Evolutionary conservation across 352 stramenopile genomes (phyloP).

Genomic region (Phytopythium kandeliae): DNA sequence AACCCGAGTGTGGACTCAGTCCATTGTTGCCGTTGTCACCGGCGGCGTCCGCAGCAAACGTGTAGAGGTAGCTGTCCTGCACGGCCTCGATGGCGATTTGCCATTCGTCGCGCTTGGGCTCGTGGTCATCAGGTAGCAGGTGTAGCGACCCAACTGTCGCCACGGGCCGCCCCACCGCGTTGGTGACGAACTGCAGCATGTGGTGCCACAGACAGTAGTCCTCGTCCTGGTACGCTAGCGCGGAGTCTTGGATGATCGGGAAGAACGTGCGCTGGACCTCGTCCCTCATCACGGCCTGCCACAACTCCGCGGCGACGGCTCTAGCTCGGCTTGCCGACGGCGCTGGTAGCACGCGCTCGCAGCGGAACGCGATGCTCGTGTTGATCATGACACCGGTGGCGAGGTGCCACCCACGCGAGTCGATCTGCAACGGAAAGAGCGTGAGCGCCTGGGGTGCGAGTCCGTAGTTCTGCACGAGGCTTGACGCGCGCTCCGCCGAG

Average conservation of each 20-base stretch:
- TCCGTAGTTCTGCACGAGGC: slow-evolving; percentile 28
- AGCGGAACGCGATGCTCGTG: slow-evolving; percentile 40
- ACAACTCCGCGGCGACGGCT: slow-evolving; percentile 38
- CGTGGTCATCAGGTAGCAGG: slow-evolving; percentile 10
- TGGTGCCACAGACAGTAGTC: slow-evolving; percentile 26
- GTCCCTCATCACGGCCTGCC: slow-evolving; percentile 43
- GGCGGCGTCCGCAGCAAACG: slow-evolving; percentile 26
- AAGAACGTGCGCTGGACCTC: slow-evolving; percentile 62
- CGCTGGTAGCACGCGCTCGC: slow-evolving; percentile 24
- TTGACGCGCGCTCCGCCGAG: slow-evolving; percentile 25
- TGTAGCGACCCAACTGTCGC: slow-evolving; percentile 44
- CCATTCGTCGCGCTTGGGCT: slow-evolving; percentile 20
- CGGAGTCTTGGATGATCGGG: slow-evolving; percentile 44
- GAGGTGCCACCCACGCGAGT: slow-evolving; percentile 42
- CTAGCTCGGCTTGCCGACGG: slow-evolving; percentile 8
- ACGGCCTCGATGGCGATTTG: slow-evolving; percentile 49
- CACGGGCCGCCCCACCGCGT: slow-evolving; percentile 17
- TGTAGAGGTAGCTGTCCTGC: slow-evolving; percentile 44
- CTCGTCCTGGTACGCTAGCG: slow-evolving; percentile 20
- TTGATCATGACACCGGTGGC: slow-evolving; percentile 27
- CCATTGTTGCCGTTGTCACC: slow-evolving; percentile 6
- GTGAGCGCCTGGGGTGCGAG: slow-evolving; percentile 3
- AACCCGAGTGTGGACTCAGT: slow-evolving; percentile 1
- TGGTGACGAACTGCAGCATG: slow-evolving; percentile 25
- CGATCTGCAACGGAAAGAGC: slow-evolving; percentile 30